Evolutionary conservation across 352 stramenopile genomes (phyloP), one percentile per base, ranked within the genome.

Genomic region (Phytophthora meadii): DNA sequence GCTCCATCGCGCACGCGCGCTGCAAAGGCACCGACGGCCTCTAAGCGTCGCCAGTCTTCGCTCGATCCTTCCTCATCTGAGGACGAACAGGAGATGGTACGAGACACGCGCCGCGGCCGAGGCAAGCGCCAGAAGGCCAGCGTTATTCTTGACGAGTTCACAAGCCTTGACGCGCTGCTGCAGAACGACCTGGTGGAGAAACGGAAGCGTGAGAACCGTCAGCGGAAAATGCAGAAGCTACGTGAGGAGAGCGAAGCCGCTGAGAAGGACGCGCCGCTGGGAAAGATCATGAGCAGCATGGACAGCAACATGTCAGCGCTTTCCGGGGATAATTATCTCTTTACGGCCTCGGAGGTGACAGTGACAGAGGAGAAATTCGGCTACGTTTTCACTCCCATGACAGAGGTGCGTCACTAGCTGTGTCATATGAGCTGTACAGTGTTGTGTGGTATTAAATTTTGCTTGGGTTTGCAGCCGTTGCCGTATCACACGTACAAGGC

Each of bases 351-450:
- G 42, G 76, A 84, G 2, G 28, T 79, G 27, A 56, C 59, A 28
- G 57, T 74, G 7, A 77, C 60, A 40, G 73, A 89, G 30, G 87
- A 94, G 56, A 86, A 88, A 58, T 95, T 93, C 52, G 87, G 83
- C 48, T 95, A 92, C 59, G 84, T 95, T 17, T 95, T 95, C 58
- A 80, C 74, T 53, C 80, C 87, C 5, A 92, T 95, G 15, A 85
- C 75, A 6, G 78, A 90, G 70, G 80, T 85, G 41, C 1, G 37
- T 44, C 2, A 22, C 12, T 48, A 28, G 19, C 22, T 22, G 22
- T 22, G 22, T 22, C 22, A 22, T 22, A 22, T 22, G 22, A 22
- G 22, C 22, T 22, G 22, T 22, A 22, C 22, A 22, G 2, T 22
- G 22, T 22, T 22, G 22, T 22, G 22, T 22, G 22, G n/a, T 14